Base-by-base conservation (phyloP, 2,329 filamentous ascomycete species). In the Alternaria longipes region DNA sequence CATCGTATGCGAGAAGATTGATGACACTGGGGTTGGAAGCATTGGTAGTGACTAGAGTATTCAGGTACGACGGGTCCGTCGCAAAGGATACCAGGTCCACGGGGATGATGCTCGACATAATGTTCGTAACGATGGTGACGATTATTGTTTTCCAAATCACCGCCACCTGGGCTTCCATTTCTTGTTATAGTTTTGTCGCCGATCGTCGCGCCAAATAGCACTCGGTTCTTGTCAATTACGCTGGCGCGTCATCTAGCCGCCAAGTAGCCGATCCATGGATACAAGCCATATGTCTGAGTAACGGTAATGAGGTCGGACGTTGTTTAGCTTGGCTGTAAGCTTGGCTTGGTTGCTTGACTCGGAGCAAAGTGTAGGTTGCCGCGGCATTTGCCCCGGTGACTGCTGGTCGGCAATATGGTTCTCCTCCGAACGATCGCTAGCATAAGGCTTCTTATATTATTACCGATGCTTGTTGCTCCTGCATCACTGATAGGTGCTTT, bases 1-100 rank as follows among this genome's bases (percentile, higher is more conserved):
- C 55, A 41, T 81, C 72, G 60, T 78, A 81, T 7, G 77, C 70
- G 3, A 80, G 67, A n/a, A 81, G 74, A 3, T 70, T 66, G 8
- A 81, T 78, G 4, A 72, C 74, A 9, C 59, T 66, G 3, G 78
- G 74, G 46, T 76, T 78, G 2, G 73, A 66, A 8, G 64, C 56
- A 53, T 77, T 77, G 22, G 70, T 74, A 1, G 74, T 68, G 3
- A 71, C 65, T 8, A 78, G 66, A 2, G 62, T 69, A 36, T 62
- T 63, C 24, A 79, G 70, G 44, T 77, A 79, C 22, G 51, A 57
- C 3, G 73, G 67, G 42, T 78, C 72, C 14, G 70, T 74, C 11
- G 77, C 76, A 32, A 68, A 70, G 2, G 73, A 67, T 26, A 75
- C 61, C 24, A 79, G 62, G 50, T 79, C 73, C 11, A 79, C 69